Evolutionary conservation across 1,284 basidiomycete genomes (phyloP), one percentile per base, ranked within the genome.

Genomic region (Ustilago shanxiensis): DNA sequence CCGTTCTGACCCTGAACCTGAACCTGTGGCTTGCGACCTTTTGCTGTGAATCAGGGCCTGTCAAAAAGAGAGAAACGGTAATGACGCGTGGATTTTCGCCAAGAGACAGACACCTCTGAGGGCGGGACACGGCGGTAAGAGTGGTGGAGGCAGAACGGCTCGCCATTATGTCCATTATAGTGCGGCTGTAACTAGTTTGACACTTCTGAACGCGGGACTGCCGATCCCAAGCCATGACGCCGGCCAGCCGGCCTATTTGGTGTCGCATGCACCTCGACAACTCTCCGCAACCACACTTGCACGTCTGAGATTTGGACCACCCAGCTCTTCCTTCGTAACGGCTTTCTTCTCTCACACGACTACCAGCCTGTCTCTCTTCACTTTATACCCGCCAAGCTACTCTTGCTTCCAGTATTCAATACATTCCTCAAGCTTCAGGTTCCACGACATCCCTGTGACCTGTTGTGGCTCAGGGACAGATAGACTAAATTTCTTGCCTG

Each of bases 221-320:
- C 51, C 60, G 37, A 53, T 47, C 51, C 50, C 24, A 28, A 49
- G 47, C 47, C 47, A 49, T 44, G 47, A 14, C 14, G 47, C 47
- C 26, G n/a, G 47, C 20, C 22, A 44, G n/a, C 18, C 20, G 41
- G n/a, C 20, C 41, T 44, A 3, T 20, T 31, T 45, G 39, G 45
- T 53, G 50, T 60, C 50, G 58, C 58, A 60, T 60, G 58, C 50
- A 60, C 49, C 31, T 52, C 26, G 47, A 58, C 2, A 28, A 26
- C 16, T 50, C 57, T 51, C 47, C 57, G 24, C 57, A 58, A 33
- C 18, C 29, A 31, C 20, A 29, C 6, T 29, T 58, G 44, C 18
- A 28, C 54, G 2, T n/a, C 22, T 7, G 22, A 9, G 18, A 24
- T 56, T 56, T 45, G n/a, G 24, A 24, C 20, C 22, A 53, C n/a